These are phyloP conservation scores for Scheffersomyces insectosa DNA, from an alignment of 1,139 yeast species.

Conservation along the genomic window DNA sequence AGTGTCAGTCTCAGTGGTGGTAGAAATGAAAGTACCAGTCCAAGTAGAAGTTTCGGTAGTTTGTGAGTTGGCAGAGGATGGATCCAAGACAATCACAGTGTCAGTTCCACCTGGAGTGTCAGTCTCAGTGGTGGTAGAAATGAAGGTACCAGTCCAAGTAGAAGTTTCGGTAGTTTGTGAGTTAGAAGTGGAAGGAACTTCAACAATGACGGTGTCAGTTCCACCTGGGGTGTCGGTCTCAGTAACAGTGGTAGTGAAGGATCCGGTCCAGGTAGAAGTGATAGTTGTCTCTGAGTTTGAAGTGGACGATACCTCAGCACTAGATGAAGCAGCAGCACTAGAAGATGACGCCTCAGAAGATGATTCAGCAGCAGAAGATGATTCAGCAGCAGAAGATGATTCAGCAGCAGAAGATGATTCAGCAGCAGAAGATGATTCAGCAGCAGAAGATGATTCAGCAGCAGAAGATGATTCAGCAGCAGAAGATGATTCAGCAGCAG, in stretches of 20 bases:
- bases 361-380: too few relatives aligned
- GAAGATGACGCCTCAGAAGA: too few relatives aligned
- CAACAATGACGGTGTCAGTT: constrained; percentile 9
- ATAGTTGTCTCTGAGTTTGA: constrained; percentile 3
- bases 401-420: too few relatives aligned
- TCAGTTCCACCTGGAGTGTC: constrained; percentile 4
- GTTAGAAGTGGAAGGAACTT: constrained; percentile 8
- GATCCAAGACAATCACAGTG: constrained; percentile 4
- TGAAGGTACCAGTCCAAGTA: constrained; percentile 8
- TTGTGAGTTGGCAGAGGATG: constrained; percentile 7
- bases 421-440: too few relatives aligned
- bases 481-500: too few relatives aligned
- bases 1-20: constrained; percentile 8
- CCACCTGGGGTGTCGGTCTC: constrained; percentile 7
- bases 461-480: too few relatives aligned
- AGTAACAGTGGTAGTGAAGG: constrained; percentile 5
- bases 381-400: too few relatives aligned
- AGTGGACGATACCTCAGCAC: not conserved
- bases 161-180: constrained; percentile 6
- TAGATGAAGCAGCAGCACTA: too few relatives aligned
- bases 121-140: constrained; percentile 5
- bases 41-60: constrained; percentile 10
- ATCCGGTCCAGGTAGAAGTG: constrained; percentile 11
- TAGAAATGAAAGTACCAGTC: constrained; percentile 6
- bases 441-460: too few relatives aligned